Evolutionary conservation across 805 yeast species (phyloP).

Genomic region (Metschnikowia matae): DNA sequence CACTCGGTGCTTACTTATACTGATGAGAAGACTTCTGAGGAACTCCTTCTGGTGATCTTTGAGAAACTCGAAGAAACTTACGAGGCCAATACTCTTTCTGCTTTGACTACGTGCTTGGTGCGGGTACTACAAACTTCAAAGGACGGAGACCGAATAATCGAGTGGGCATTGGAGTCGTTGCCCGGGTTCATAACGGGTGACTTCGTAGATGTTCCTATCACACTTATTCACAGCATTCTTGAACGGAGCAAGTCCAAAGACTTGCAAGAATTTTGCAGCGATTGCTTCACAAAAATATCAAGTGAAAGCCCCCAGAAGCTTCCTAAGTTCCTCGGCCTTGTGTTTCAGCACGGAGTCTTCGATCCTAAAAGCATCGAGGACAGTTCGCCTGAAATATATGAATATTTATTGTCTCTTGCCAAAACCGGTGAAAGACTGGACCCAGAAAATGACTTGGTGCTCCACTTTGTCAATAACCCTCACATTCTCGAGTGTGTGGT

Average conservation of each 20-base stretch:
- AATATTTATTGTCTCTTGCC: constrained; percentile 30
- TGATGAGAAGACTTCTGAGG: not conserved
- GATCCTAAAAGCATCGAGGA: constrained; percentile 3
- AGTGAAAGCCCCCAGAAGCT: constrained; percentile 15
- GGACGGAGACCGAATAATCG: not conserved
- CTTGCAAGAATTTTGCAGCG: constrained; percentile 22
- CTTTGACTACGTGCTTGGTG: not conserved
- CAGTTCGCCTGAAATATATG: constrained; percentile 22
- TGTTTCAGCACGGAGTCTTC: constrained; percentile 1
- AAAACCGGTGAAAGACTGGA: constrained; percentile 18
- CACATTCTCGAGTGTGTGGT: constrained; percentile 20
- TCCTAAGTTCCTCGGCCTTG: constrained; percentile 2
- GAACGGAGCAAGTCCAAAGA: constrained; percentile 4
- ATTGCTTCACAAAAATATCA: constrained; percentile 28
- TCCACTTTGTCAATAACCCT: constrained; percentile 15
- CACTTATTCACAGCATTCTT: constrained; percentile 11
- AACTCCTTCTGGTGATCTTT: constrained; percentile 4
- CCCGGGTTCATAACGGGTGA: constrained; percentile 26
- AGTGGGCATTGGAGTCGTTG: constrained; percentile 11
- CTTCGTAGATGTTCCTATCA: constrained; percentile 24
- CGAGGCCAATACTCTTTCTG: constrained; percentile 4
- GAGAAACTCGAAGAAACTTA: constrained; percentile 8
- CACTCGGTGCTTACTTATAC: not conserved
- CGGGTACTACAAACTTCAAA: not conserved
- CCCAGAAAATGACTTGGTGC: constrained; percentile 21